Evolutionary conservation across 371 early-diverging fungal genomes (phyloP).

Genomic region (Circinella umbellata): DNA sequence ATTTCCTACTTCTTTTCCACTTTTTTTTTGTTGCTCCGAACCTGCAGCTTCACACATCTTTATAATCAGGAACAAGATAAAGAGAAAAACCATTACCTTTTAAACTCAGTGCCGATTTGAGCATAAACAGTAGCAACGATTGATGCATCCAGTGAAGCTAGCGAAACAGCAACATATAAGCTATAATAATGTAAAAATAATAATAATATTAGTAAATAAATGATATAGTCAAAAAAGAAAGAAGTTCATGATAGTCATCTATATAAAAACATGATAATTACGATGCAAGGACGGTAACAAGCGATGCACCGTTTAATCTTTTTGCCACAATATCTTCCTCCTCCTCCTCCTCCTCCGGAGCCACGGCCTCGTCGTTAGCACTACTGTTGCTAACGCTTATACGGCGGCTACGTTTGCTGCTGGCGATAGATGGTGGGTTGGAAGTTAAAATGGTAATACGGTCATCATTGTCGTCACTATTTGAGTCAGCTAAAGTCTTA

Average conservation of each 20-base stretch:
- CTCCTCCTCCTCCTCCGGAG: slow-evolving; percentile 19
- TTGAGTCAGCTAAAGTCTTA: neutral
- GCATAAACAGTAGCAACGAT: slow-evolving; percentile 84
- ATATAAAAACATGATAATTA: neutral
- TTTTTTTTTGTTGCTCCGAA: neutral
- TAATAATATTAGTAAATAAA: too few species aligned
- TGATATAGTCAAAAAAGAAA: neutral
- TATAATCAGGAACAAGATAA: neutral
- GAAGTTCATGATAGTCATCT: neutral
- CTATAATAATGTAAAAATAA: slow-evolving; percentile 15
- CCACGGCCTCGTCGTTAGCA: neutral
- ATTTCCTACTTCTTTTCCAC: too few species aligned
- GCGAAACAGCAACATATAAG: slow-evolving; percentile 54
- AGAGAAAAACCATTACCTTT: slow-evolving; percentile 33
- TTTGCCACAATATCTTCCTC: slow-evolving; percentile 37
- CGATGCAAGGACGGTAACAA: slow-evolving; percentile 33
- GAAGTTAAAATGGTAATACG: slow-evolving; percentile 37
- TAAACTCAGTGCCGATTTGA: slow-evolving; percentile 77
- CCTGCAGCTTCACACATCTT: neutral
- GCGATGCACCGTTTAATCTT: slow-evolving; percentile 41
- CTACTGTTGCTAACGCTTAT: slow-evolving; percentile 1
- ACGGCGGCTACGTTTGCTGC: slow-evolving; percentile 8
- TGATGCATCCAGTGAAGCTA: slow-evolving; percentile 79
- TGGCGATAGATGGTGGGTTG: slow-evolving; percentile 24
- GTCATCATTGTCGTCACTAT: slow-evolving; percentile 24